These are phyloP conservation scores for Aegilops umbellulata DNA, from an alignment of 176 grass and related monocot species.

Conservation along the genomic window DNA sequence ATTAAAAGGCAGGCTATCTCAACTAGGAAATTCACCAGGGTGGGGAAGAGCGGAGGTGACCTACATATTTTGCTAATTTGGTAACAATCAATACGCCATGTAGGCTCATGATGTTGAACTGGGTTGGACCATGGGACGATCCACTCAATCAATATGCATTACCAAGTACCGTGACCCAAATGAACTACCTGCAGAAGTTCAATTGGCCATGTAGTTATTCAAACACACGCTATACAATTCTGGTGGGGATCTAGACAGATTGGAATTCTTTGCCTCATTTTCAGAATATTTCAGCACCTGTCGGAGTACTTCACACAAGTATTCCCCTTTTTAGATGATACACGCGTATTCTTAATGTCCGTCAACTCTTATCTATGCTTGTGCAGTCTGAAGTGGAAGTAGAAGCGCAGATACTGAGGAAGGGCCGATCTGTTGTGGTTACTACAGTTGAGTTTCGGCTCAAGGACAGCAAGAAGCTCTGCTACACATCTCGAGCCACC, in stretches of 20 bases:
- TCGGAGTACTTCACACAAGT: background rate
- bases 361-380: background rate
- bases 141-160: background rate
- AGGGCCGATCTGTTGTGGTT: conserved; percentile 44
- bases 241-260: background rate
- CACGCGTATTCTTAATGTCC: background rate
- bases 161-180: background rate
- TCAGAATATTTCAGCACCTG: background rate
- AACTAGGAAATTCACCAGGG: background rate
- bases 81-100: background rate
- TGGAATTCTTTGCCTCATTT: background rate
- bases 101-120: background rate
- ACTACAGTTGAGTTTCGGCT: conserved; percentile 40
- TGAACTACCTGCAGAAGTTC: background rate
- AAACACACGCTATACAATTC: background rate
- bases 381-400: conserved; percentile 50
- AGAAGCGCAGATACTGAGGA: conserved; percentile 36
- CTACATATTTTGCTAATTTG: background rate
- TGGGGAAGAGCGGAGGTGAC: background rate
- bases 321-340: background rate
- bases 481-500: conserved; percentile 47
- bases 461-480: conserved; percentile 41
- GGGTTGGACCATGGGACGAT: background rate
- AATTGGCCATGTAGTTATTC: background rate
- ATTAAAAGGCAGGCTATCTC: background rate